These are phyloP conservation scores for Termitomyces sp. DNA, from an alignment of 768 basidiomycete genomes.

Conservation along the genomic window DNA sequence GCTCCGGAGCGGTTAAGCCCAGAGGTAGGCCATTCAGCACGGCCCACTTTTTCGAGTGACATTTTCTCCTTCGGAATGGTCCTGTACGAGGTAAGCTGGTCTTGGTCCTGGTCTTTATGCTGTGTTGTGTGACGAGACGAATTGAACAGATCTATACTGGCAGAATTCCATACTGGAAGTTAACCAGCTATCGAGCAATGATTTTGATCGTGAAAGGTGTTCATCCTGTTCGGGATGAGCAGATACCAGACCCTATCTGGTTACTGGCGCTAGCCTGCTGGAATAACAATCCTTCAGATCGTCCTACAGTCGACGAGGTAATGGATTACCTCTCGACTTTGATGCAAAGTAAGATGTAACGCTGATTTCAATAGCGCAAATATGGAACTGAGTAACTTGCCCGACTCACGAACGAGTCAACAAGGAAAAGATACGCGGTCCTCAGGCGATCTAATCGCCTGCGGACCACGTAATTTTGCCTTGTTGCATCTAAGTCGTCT, in stretches of 20 bases:
- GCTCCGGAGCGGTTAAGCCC: conserved; percentile 7
- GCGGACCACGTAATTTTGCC: conserved; percentile 6
- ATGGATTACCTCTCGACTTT: background rate
- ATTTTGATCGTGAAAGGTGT: background rate
- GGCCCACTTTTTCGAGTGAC: conserved; percentile 6
- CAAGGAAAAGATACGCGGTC: conserved; percentile 10
- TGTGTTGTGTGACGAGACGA: background rate
- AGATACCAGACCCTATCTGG: conserved; percentile 5
- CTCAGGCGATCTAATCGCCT: background rate
- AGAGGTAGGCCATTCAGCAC: background rate
- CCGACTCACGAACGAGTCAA: conserved; percentile 4
- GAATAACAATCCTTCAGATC: background rate
- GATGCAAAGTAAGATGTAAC: conserved; percentile 5
- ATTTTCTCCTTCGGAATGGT: conserved; percentile 9
- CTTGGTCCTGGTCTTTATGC: too few relatives aligned
- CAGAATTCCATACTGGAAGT: background rate
- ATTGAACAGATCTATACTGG: background rate
- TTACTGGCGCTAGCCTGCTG: conserved; percentile 1
- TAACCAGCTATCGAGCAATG: background rate
- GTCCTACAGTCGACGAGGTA: background rate
- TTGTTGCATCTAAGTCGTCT: conserved; percentile 12
- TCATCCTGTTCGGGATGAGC: background rate
- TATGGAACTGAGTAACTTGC: background rate
- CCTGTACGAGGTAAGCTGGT: conserved; percentile 5
- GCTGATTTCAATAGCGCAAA: background rate